Base-by-base conservation (phyloP, 495 filamentous ascomycete species). In the Articulospora tetracladia region DNA sequence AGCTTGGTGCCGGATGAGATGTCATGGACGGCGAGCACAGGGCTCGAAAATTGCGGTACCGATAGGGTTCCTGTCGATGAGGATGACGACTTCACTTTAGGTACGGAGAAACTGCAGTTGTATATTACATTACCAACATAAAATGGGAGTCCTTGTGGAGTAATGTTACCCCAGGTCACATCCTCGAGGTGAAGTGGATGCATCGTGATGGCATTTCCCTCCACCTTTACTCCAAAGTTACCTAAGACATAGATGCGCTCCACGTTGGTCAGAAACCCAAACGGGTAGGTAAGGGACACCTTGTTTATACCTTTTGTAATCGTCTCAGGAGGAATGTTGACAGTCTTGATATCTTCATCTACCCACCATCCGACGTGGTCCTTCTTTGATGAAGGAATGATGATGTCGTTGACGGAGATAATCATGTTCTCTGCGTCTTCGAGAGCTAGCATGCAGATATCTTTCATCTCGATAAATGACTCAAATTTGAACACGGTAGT, bases 111-210 rank as follows among this genome's bases (percentile, higher is more conserved):
- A 12, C 12, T 39, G 58, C 58, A 62, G 24, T 59, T 41, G 49
- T 69, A 69, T 1, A 41, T 60, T 11, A 69, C 44, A 30, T 69
- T 69, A 7, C 67, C 67, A 24, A 57, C 67, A 34, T 69, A 69
- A 32, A 69, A 69, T 8, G 67, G 67, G 17, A 66, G 60, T 10
- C 62, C 62, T 53, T 66, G 65, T 34, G 26, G 13, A 17, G 44
- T 55, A 28, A 60, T 56, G 26, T 67, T 36, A 15, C 67, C 67
- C 56, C 58, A 67, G 19, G 19, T 57, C 17, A 67, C 17, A 1
- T 36, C 50, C 7, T 19, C 24, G 3, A 26, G 28, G 12, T 62
- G n/a, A 13, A 57, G 49, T 0, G 59, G 28, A 10, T 39, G 22
- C 6, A 69, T 11, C 20, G 24, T 30, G 17, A 65, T 51, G 15